A percentile compares a stretch with the other conserved stretches of the same genome.
Conservation (phyloP, 495 filamentous ascomycete species). For the Xylaria intraflava region DNA sequence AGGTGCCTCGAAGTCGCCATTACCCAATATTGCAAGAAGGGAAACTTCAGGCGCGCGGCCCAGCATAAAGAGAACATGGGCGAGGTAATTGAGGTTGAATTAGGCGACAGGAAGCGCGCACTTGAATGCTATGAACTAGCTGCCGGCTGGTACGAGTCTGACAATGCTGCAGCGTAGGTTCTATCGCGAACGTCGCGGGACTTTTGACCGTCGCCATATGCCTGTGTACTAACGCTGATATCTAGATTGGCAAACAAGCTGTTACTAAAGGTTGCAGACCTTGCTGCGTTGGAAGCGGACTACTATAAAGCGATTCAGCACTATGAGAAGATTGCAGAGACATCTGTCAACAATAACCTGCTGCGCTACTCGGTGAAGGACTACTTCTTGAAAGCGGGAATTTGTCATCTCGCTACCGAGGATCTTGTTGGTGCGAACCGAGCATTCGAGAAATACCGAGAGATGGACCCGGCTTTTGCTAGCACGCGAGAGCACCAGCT, state of each 20-base stretch:
- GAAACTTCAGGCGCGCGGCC: constrained; percentile 83
- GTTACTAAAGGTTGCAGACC: constrained; percentile 80
- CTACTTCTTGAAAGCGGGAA: constrained; percentile 84
- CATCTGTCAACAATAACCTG: constrained; percentile 66
- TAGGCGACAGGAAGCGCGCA: constrained; percentile 68
- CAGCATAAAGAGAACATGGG: constrained; percentile 79
- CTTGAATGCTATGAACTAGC: constrained; percentile 73
- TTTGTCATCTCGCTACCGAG: constrained; percentile 70
- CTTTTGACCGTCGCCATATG: neutral
- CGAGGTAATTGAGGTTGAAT: constrained; percentile 72
- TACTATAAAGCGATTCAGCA: constrained; percentile 73
- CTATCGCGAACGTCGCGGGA: neutral
- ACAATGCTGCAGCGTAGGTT: constrained; percentile 77
- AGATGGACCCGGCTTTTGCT: constrained; percentile 71
- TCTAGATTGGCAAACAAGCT: constrained; percentile 79
- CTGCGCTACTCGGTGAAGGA: constrained; percentile 92
- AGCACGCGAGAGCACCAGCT: constrained; percentile 73
- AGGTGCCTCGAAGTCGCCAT: constrained; percentile 69
- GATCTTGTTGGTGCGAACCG: constrained; percentile 70
- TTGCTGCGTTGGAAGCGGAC: constrained; percentile 70
- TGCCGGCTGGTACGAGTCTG: constrained; percentile 78
- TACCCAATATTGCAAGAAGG: constrained; percentile 69
- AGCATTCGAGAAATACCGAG: constrained; percentile 72
- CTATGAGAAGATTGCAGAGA: constrained; percentile 72
- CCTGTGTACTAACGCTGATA: constrained; percentile 15